Conservation (phyloP, 306 rosid species). For the Macrotyloma uniflorum region DNA sequence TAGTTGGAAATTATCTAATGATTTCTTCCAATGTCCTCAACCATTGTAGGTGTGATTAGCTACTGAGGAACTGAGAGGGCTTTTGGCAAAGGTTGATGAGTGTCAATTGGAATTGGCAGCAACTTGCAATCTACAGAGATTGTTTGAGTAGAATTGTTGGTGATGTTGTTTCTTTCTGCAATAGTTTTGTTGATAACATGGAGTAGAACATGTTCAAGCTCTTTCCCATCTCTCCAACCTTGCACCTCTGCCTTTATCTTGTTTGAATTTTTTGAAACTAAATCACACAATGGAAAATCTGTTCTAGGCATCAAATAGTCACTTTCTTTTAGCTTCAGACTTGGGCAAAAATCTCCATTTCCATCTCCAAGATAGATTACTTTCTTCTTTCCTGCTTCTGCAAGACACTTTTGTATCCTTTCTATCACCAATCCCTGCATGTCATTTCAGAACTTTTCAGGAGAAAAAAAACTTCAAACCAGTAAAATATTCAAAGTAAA, state of each 20-base stretch:
- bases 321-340: conserved; percentile 62
- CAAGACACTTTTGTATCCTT: conserved; percentile 47
- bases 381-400: conserved; percentile 45
- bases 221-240: conserved; percentile 63
- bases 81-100: conserved; percentile 35
- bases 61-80: conserved; percentile 34
- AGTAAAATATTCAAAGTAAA: too few relatives aligned
- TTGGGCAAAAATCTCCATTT: conserved; percentile 63
- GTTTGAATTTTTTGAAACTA: conserved; percentile 49
- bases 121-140: conserved; percentile 45
- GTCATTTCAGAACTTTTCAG: neutral
- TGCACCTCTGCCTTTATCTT: conserved; percentile 54
- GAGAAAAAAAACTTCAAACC: neutral
- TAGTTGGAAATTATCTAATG: too few relatives aligned
- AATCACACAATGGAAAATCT: conserved; percentile 51
- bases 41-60: too few relatives aligned
- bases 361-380: conserved; percentile 74
- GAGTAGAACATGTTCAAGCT: conserved; percentile 42
- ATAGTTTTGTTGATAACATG: conserved; percentile 38
- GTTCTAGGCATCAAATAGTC: conserved; percentile 65
- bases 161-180: conserved; percentile 27
- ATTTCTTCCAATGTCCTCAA: too few relatives aligned
- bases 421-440: conserved; percentile 58
- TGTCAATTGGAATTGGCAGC: conserved; percentile 35
- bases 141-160: neutral